These are phyloP conservation scores for Novymonas esmeraldas DNA, from an alignment of 208 protist genomes.

Conservation along the genomic window DNA sequence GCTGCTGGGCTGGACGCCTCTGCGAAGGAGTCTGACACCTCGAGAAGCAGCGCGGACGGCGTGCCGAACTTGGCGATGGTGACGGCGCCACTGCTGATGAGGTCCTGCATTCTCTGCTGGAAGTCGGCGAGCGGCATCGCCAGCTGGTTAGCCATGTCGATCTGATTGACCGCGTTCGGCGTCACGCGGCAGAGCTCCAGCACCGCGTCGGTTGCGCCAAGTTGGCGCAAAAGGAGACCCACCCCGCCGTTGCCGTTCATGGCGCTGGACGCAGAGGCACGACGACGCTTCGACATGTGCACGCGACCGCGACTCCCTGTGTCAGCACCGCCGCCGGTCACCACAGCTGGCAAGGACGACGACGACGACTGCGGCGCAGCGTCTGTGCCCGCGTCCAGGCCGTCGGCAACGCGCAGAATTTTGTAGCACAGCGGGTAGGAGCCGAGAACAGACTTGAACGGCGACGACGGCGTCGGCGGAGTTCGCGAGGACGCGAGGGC, in stretches of 20 bases:
- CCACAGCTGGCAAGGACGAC: no score
- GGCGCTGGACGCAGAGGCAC: no score
- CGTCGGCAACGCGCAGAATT: slow-evolving; percentile 24
- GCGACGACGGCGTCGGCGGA: background rate
- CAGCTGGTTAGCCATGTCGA: slow-evolving; percentile 63
- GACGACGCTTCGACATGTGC: no score
- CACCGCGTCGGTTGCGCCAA: slow-evolving; percentile 62
- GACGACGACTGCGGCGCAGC: background rate
- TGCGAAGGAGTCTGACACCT: slow-evolving; percentile 33
- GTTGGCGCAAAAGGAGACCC: slow-evolving; percentile 56
- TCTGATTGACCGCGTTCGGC: slow-evolving; percentile 46
- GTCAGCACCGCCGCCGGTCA: no score
- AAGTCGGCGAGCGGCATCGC: slow-evolving; percentile 62
- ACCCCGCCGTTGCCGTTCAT: slow-evolving; percentile 41
- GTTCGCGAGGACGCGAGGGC: background rate
- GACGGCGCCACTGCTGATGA: slow-evolving; percentile 39
- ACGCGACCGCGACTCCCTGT: no score
- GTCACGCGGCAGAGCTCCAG: slow-evolving; percentile 51
- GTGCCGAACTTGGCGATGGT: slow-evolving; percentile 28
- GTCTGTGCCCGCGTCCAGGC: background rate
- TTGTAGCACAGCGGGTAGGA: slow-evolving; percentile 53
- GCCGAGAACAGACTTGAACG: slow-evolving; percentile 50
- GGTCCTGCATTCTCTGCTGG: slow-evolving; percentile 63
- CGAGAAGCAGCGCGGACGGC: slow-evolving; percentile 24
- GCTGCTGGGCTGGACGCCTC: slow-evolving; percentile 37